A percentile compares a stretch with the other conserved stretches of the same genome.
These are phyloP conservation scores for Bondarzewia mesenterica DNA, from an alignment of 1,284 basidiomycete genomes.

Conservation along the genomic window DNA sequence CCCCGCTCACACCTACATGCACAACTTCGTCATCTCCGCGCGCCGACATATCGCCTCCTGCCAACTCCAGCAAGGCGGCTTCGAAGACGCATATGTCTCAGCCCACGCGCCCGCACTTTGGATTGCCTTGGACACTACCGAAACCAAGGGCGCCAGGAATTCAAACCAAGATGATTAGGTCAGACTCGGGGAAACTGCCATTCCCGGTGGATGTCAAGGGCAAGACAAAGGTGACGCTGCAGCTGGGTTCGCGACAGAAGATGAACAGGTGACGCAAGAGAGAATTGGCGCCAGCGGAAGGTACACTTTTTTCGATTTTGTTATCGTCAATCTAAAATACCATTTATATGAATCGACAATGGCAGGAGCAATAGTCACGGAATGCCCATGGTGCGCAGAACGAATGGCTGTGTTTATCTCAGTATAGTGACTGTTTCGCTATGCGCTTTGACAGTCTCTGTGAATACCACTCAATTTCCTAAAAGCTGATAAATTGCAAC, in stretches of 20 bases:
- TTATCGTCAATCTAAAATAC: no score
- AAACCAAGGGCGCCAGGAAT: background rate
- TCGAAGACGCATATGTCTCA: background rate
- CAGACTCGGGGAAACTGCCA: slow-evolving; percentile 4
- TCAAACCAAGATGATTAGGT: background rate
- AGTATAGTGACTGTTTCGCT: no score
- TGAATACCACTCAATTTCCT: no score
- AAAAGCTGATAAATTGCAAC: no score
- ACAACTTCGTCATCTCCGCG: background rate
- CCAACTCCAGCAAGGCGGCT: no score
- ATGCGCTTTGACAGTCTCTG: no score
- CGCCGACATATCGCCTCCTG: background rate
- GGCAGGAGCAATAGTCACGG: background rate
- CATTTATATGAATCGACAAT: no score
- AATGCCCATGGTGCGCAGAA: background rate
- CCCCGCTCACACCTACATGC: background rate
- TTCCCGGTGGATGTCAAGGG: slow-evolving; percentile 8
- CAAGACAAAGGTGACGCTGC: slow-evolving; percentile 5
- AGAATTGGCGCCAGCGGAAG: no score
- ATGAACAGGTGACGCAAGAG: background rate
- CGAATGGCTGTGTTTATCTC: no score
- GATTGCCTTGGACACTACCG: slow-evolving; percentile 9
- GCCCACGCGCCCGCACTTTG: slow-evolving; percentile 7
- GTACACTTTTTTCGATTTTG: no score
- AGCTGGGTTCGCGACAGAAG: slow-evolving; percentile 6